These are phyloP conservation scores for Dendrothele bispora DNA, from an alignment of 768 basidiomycete genomes.

Conservation along the genomic window DNA sequence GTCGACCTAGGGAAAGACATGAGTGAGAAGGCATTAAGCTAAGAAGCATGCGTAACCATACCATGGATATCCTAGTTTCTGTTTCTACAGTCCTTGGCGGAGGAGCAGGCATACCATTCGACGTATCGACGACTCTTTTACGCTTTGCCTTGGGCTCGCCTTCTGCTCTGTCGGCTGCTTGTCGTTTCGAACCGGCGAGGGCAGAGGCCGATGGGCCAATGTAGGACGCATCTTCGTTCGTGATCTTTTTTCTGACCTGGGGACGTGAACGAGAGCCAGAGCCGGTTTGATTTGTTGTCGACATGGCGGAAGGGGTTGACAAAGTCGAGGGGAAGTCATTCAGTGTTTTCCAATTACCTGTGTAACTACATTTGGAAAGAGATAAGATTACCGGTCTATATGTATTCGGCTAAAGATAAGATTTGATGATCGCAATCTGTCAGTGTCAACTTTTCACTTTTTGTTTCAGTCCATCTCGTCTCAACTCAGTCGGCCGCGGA, in stretches of 20 bases:
- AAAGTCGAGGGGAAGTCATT: no score
- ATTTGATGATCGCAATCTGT: no score
- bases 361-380: no score
- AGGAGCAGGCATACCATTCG: conserved; percentile 37
- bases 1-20: conserved; percentile 54
- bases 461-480: no score
- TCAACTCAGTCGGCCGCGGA: no score
- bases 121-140: conserved; percentile 52
- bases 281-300: conserved; percentile 17
- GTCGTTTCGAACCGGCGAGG: conserved; percentile 55
- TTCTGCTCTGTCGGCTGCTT: conserved; percentile 65
- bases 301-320: conserved; percentile 10
- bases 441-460: no score
- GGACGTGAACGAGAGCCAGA: conserved; percentile 59
- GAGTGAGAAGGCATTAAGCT: neutral
- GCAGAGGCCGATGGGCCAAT: conserved; percentile 48
- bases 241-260: conserved; percentile 60
- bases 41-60: conserved; percentile 10
- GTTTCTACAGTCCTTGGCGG: conserved; percentile 20
- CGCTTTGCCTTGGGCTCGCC: conserved; percentile 71
- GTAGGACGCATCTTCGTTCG: conserved; percentile 74
- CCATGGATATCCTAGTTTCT: conserved; percentile 28
- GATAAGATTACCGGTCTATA: no score
- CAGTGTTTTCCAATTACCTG: no score
- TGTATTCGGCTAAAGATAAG: no score